phyloP scores from a whole-genome alignment of 164 flowering plant species.

The Vitis cinerea region DNA sequence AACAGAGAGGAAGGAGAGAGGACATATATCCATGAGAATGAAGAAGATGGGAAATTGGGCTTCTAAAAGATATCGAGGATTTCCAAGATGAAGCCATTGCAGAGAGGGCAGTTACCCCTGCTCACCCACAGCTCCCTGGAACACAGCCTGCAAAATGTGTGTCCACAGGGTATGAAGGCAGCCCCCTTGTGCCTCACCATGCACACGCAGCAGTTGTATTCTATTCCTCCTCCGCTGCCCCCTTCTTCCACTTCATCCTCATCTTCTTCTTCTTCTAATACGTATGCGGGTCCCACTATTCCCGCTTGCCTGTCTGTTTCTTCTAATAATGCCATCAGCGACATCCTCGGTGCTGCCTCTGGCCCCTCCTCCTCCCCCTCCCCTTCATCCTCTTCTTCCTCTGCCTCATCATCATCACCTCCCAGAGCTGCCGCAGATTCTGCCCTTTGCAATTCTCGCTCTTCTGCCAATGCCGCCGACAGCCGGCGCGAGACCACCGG shows the following conservation, averaged over 20 bases:
- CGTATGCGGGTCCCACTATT: constrained; percentile 24
- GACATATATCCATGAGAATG: not conserved
- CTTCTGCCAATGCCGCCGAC: constrained; percentile 21
- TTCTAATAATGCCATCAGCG: constrained; percentile 84
- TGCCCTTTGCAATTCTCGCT: constrained; percentile 16
- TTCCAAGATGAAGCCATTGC: constrained; percentile 74
- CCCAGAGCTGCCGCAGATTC: constrained; percentile 14
- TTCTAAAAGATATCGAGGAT: constrained; percentile 77
- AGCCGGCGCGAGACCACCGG: constrained; percentile 17
- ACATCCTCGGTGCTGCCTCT: constrained; percentile 42
- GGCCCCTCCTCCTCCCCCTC: constrained; percentile 1
- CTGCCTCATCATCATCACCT: not conserved
- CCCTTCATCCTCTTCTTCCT: constrained; percentile 5
- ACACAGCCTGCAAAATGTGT: constrained; percentile 82
- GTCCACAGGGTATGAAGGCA: constrained; percentile 95
- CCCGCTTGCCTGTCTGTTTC: constrained; percentile 62
- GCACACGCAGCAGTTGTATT: constrained; percentile 76
- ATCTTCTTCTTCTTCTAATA: constrained; percentile 24
- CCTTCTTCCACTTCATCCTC: constrained; percentile 22
- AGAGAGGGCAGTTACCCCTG: constrained; percentile 81
- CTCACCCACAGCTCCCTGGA: constrained; percentile 77
- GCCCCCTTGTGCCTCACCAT: constrained; percentile 91
- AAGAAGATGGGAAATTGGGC: not conserved
- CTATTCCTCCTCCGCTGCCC: constrained; percentile 14
- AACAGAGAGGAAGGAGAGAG: not conserved